Evolutionary conservation across 2,329 filamentous ascomycete genomes (phyloP).

Genomic region (Tolypocladium nubicola): DNA sequence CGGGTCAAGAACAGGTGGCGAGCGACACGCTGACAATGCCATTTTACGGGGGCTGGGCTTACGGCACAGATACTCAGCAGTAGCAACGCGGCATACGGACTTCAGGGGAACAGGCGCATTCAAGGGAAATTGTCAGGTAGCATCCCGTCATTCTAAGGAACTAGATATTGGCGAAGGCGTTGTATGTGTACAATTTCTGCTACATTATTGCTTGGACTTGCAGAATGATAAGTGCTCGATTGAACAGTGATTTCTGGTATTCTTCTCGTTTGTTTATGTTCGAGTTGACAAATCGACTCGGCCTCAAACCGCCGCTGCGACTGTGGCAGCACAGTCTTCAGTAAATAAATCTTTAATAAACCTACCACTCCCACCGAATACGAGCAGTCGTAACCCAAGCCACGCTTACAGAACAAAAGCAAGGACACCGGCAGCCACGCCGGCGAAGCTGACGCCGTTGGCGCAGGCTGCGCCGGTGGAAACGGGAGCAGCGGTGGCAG

Average conservation of each 20-base stretch:
- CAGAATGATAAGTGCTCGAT: background rate
- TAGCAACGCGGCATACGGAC: background rate
- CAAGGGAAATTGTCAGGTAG: background rate
- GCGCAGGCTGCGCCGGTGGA: slow-evolving; percentile 12
- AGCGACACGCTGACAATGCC: background rate
- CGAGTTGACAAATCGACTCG: too few species aligned
- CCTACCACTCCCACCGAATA: background rate
- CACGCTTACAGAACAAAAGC: slow-evolving; percentile 16
- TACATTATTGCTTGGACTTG: background rate
- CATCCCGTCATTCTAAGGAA: background rate
- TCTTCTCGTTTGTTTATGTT: too few species aligned
- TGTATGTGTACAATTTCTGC: background rate
- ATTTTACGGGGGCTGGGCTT: background rate
- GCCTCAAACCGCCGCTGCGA: too few species aligned
- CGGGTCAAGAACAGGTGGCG: background rate
- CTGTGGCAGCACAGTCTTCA: too few species aligned
- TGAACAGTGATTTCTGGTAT: background rate
- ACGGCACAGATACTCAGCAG: background rate
- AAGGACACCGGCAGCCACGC: slow-evolving; percentile 13
- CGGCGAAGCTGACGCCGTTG: slow-evolving; percentile 15
- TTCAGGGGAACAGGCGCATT: background rate
- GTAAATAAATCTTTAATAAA: background rate
- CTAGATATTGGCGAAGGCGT: background rate
- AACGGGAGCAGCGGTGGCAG: slow-evolving; percentile 4
- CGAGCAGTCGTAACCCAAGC: background rate